These are phyloP conservation scores for Amauroascus niger DNA, from an alignment of 2,329 filamentous ascomycete species.

Conservation along the genomic window DNA sequence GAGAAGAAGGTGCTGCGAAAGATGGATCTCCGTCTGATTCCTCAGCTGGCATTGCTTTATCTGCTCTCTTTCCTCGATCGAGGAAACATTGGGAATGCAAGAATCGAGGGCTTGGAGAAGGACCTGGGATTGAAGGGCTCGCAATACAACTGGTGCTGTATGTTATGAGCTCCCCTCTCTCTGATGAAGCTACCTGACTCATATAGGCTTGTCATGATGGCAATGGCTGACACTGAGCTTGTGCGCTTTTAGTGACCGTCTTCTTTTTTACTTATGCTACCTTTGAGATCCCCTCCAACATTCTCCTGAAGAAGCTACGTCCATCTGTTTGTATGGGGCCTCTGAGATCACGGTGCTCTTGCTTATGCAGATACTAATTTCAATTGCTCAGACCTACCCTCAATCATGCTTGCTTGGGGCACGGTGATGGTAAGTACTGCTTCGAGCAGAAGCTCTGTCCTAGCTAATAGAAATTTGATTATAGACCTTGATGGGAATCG, in stretches of 20 bases:
- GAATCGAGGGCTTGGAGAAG: conserved; percentile 21
- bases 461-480: neutral
- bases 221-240: conserved; percentile 1
- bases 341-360: neutral
- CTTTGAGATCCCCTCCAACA: conserved; percentile 22
- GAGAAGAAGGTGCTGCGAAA: conserved; percentile 35
- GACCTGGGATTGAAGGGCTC: conserved; percentile 20
- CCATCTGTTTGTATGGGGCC: conserved; percentile 22
- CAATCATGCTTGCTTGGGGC: conserved; percentile 37
- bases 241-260: conserved; percentile 17
- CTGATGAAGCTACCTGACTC: too few relatives aligned
- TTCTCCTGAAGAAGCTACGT: conserved; percentile 25
- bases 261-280: conserved; percentile 22
- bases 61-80: conserved; percentile 28
- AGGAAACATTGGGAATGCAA: conserved; percentile 25
- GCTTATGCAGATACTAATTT: neutral
- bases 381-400: conserved; percentile 19
- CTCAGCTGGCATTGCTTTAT: conserved; percentile 33
- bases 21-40: conserved; percentile 34
- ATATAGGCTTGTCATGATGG: neutral
- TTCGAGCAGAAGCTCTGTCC: neutral
- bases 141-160: conserved; percentile 24
- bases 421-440: conserved; percentile 33
- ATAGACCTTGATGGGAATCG: conserved; percentile 42
- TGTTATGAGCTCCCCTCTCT: neutral